Evolutionary conservation across 1,284 basidiomycete genomes (phyloP).

Genomic region (Marasmius sp.): DNA sequence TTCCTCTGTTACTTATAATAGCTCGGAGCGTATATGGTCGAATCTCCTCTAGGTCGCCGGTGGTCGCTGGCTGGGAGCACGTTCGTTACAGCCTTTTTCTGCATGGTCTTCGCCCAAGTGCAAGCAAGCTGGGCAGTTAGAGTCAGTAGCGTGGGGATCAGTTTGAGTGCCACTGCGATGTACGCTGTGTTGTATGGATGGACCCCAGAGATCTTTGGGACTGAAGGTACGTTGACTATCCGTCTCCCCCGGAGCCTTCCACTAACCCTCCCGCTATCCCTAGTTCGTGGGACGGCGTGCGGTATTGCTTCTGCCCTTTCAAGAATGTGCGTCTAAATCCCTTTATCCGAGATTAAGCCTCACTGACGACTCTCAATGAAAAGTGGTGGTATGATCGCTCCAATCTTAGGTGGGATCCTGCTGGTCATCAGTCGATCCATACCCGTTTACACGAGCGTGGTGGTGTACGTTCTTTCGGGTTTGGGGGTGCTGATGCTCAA

Average conservation of each 20-base stretch:
- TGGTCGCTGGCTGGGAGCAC: slow-evolving; percentile 83
- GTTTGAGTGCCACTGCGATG: slow-evolving; percentile 76
- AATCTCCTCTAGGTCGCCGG: slow-evolving; percentile 70
- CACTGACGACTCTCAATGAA: slow-evolving; percentile 8
- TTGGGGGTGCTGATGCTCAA: slow-evolving; percentile 64
- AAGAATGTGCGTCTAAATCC: slow-evolving; percentile 61
- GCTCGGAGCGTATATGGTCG: slow-evolving; percentile 90
- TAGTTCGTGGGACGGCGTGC: slow-evolving; percentile 87
- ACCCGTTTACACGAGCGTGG: slow-evolving; percentile 79
- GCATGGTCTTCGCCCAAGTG: slow-evolving; percentile 71
- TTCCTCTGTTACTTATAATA: slow-evolving; percentile 27
- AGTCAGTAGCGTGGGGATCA: slow-evolving; percentile 80
- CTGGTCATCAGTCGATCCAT: slow-evolving; percentile 71
- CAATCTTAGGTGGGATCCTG: slow-evolving; percentile 81
- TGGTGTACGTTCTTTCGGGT: slow-evolving; percentile 69
- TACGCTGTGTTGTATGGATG: slow-evolving; percentile 79
- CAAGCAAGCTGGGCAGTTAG: slow-evolving; percentile 64
- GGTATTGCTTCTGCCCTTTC: slow-evolving; percentile 90
- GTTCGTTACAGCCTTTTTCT: slow-evolving; percentile 79
- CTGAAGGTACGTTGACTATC: slow-evolving; percentile 50
- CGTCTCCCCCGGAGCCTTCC: neutral
- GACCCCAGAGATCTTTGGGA: slow-evolving; percentile 90
- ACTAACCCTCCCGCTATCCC: neutral
- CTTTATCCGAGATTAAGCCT: neutral
- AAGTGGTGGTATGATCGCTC: slow-evolving; percentile 90